Evolutionary conservation across 306 rosid species (phyloP).

Genomic region (Fragaria vesca): DNA sequence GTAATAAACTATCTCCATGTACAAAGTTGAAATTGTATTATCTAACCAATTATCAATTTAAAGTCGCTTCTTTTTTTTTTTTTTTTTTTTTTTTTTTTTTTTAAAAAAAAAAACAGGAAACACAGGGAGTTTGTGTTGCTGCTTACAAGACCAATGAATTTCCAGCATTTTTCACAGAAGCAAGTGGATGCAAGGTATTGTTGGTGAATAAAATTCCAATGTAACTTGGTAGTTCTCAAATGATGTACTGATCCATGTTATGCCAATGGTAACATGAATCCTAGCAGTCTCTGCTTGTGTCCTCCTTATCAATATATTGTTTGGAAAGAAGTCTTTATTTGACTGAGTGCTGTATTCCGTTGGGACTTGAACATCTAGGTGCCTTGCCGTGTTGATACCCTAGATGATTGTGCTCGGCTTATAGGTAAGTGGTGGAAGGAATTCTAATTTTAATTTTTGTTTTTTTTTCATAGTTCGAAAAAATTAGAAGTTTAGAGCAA

Average conservation of each 20-base stretch:
- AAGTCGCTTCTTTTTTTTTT: conserved; percentile 1
- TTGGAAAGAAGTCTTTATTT: neutral
- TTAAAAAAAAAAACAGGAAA: conserved; percentile 50
- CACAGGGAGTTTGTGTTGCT: conserved; percentile 89
- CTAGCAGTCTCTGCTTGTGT: neutral
- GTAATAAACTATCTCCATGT: conserved; percentile 15
- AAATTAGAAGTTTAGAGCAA: neutral
- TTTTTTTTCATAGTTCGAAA: no score
- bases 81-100: neutral
- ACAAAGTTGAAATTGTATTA: conserved; percentile 23
- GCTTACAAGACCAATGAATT: conserved; percentile 79
- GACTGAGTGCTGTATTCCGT: conserved; percentile 26
- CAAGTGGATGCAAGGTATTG: conserved; percentile 88
- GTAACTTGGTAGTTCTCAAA: neutral
- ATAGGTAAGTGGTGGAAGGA: conserved; percentile 39
- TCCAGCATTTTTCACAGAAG: conserved; percentile 87
- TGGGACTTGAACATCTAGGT: conserved; percentile 47
- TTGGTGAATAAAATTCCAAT: neutral
- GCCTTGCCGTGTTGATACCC: conserved; percentile 72
- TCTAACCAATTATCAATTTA: neutral
- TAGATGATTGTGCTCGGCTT: conserved; percentile 73
- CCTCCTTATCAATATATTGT: neutral
- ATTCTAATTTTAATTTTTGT: no score
- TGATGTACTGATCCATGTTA: neutral
- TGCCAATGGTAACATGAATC: neutral